Conservation (phyloP, 495 filamentous ascomycete species). For the Penicillium taxi region DNA sequence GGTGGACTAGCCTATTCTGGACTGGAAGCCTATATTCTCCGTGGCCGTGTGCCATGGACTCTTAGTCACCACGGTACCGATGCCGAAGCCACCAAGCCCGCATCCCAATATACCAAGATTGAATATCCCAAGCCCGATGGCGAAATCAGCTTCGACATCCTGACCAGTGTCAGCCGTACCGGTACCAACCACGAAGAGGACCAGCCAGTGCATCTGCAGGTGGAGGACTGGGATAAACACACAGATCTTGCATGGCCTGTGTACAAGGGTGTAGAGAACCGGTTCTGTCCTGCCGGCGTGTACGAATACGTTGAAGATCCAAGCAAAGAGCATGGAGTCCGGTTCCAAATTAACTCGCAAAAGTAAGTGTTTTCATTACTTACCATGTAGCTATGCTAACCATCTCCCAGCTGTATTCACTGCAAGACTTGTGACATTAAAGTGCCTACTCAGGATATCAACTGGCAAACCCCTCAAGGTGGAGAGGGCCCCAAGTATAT, state of each 20-base stretch:
- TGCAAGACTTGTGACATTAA: slow-evolving; percentile 99
- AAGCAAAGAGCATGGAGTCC: slow-evolving; percentile 69
- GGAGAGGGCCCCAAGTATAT: slow-evolving; percentile 96
- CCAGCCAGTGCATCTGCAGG: slow-evolving; percentile 91
- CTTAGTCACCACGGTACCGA: slow-evolving; percentile 66
- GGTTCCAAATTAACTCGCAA: slow-evolving; percentile 96
- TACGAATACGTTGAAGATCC: slow-evolving; percentile 97
- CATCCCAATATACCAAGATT: slow-evolving; percentile 75
- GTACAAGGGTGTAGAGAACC: slow-evolving; percentile 89
- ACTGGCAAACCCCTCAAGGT: slow-evolving; percentile 91
- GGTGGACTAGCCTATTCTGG: slow-evolving; percentile 92
- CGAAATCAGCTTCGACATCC: slow-evolving; percentile 86
- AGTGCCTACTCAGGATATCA: slow-evolving; percentile 90
- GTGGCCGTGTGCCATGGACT: slow-evolving; percentile 86
- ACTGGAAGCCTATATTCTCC: slow-evolving; percentile 79
- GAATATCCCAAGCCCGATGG: slow-evolving; percentile 96
- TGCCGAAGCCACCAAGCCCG: slow-evolving; percentile 65
- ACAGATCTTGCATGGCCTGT: slow-evolving; percentile 70
- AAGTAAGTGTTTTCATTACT: slow-evolving; percentile 59
- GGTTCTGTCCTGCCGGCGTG: slow-evolving; percentile 98
- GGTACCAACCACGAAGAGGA: slow-evolving; percentile 99
- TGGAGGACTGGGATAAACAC: slow-evolving; percentile 90
- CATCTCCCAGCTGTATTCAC: slow-evolving; percentile 74
- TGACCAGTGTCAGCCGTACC: slow-evolving; percentile 87
- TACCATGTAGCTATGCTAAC: slow-evolving; percentile 19